These are phyloP conservation scores for Auriscalpium vulgare DNA, from an alignment of 768 basidiomycete species.

Conservation along the genomic window DNA sequence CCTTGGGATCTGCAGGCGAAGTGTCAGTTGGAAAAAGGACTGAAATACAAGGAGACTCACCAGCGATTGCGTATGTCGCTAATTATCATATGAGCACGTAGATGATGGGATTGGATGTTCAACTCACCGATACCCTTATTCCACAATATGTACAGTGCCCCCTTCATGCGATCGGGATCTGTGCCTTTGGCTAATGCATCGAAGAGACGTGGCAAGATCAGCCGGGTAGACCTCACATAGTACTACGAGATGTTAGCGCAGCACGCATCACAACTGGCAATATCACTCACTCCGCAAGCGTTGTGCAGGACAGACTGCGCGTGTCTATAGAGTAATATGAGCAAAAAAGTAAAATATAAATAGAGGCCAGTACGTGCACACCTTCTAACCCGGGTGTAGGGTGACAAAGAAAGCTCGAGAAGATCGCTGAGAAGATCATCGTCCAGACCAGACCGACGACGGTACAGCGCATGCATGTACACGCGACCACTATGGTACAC, in stretches of 20 bases:
- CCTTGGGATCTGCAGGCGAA: conserved; percentile 22
- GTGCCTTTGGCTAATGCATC: conserved; percentile 60
- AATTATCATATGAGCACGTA: conserved; percentile 8
- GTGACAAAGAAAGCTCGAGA: conserved; percentile 68
- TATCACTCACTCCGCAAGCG: conserved; percentile 48
- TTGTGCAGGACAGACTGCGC: conserved; percentile 59
- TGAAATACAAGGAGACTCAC: conserved; percentile 29
- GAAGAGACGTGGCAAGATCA: conserved; percentile 52
- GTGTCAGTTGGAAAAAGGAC: neutral
- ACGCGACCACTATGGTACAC: conserved; percentile 69
- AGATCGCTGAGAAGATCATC: conserved; percentile 61
- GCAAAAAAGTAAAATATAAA: neutral
- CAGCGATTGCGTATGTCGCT: conserved; percentile 65
- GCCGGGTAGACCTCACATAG: conserved; percentile 63
- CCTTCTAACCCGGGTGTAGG: conserved; percentile 73
- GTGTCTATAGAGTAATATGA: conserved; percentile 35
- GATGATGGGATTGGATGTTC: neutral
- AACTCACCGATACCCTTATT: conserved; percentile 60
- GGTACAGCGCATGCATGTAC: conserved; percentile 71
- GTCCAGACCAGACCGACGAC: conserved; percentile 66
- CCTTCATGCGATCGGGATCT: conserved; percentile 93
- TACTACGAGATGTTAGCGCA: neutral
- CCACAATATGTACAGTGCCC: conserved; percentile 75
- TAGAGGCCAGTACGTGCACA: conserved; percentile 17
- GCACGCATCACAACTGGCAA: neutral